Conservation (phyloP, 129 eudicot genomes). For the Escallonia herrerae region DNA sequence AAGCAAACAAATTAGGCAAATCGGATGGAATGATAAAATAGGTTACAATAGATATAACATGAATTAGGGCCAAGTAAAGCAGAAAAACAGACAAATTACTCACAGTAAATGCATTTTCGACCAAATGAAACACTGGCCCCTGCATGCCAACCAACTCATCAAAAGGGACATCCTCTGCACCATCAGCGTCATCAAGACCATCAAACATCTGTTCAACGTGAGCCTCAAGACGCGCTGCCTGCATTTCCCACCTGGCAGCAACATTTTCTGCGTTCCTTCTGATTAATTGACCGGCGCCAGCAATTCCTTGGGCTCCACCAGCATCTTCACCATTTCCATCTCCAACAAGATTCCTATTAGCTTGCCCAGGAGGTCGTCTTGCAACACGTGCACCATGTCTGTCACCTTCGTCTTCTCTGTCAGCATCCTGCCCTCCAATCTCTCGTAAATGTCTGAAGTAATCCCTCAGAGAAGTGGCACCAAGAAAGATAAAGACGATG, state of each 20-base stretch:
- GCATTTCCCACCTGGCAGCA: conserved; percentile 96
- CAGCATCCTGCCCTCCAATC: conserved; percentile 83
- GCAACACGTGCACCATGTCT: conserved; percentile 89
- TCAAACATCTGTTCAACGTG: conserved; percentile 98
- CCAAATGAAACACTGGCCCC: conserved; percentile 94
- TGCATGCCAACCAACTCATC: conserved; percentile 98
- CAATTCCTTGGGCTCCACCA: conserved; percentile 76
- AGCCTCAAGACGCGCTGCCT: conserved; percentile 96
- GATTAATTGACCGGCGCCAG: conserved; percentile 90
- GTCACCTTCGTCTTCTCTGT: conserved; percentile 76
- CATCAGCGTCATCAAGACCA: conserved; percentile 97
- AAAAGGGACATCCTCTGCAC: conserved; percentile 97
- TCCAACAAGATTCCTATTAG: conserved; percentile 54
- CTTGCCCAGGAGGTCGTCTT: conserved; percentile 68
- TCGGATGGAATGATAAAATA: too few relatives aligned
- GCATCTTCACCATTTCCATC: conserved; percentile 79
- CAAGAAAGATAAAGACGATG: conserved; percentile 86
- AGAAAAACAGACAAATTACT: conserved; percentile 19
- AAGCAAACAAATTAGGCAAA: too few relatives aligned
- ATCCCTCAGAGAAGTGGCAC: conserved; percentile 85
- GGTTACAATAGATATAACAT: not conserved
- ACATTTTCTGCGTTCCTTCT: conserved; percentile 93
- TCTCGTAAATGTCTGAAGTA: conserved; percentile 87
- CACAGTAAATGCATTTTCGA: conserved; percentile 95
- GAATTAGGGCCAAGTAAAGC: not conserved